Base-by-base conservation (phyloP, 352 stramenopile species). In the Pythium scleroteichum region DNA sequence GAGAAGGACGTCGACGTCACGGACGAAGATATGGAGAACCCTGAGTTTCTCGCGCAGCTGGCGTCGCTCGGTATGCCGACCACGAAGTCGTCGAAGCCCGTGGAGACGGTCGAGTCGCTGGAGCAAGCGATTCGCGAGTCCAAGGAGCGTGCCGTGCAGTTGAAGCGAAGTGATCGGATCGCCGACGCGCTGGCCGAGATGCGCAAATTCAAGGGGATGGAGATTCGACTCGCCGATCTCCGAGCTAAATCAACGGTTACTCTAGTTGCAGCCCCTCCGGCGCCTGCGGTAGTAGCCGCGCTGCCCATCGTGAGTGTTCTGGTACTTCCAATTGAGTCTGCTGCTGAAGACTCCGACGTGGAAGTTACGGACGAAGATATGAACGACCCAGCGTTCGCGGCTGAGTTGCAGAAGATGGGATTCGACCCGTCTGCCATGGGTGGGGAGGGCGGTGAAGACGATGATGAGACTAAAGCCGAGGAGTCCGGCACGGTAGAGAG, bases 11-110 rank as follows among this genome's bases (percentile, higher is more conserved):
- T 90, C 13, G 72, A 92, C 56, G 79, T 92, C 32, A 92, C 84
- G 17, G 84, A 92, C 17, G 80, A 89, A 38, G 84, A 94, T 41
- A 88, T 94, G 80, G 46, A 79, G 26, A 70, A 94, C 41, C 84
- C 84, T 2, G 78, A 83, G 29, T 90, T 78, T 63, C 62, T 90
- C 26, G 69, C 82, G 17, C 77, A 92, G 58, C 58, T 94, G 13
- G 71, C 69, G 16, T 58, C 54, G 16, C 70, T 91, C 51, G 78
- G 82, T 10, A 60, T 87, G 32, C 61, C 60, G 8, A 54, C 65
- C 2, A 22, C 20, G 33, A 23, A 42, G 32, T 10, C 32, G 39
- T 9, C n/a, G 27, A 23, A 53, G 22, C 7, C 26, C 19, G 50
- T 32, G 29, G 35, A 59, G 52, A 45, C 53, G 6, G 27, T 26